phyloP scores from a whole-genome alignment of 805 yeast species.

The Tetrapisispora taiwanensis region DNA sequence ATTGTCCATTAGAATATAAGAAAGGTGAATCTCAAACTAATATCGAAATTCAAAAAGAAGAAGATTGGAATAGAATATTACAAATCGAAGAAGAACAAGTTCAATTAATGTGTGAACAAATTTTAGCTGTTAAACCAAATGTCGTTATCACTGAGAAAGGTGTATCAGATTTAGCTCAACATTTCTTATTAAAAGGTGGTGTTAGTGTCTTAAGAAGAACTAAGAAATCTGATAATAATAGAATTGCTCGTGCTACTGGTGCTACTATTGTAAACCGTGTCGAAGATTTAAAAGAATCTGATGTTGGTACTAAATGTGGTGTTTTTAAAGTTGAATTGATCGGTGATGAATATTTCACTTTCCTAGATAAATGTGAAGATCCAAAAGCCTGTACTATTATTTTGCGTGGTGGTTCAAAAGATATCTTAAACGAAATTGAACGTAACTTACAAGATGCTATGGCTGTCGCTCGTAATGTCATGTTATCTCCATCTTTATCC shows the following conservation, averaged over 20 bases:
- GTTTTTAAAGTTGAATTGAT: conserved; percentile 85
- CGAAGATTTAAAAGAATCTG: conserved; percentile 86
- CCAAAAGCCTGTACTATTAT: conserved; percentile 92
- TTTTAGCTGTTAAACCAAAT: conserved; percentile 80
- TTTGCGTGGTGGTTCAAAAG: conserved; percentile 94
- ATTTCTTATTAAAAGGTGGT: conserved; percentile 85
- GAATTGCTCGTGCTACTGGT: conserved; percentile 95
- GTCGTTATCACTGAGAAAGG: conserved; percentile 97
- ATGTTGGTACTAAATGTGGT: conserved; percentile 84
- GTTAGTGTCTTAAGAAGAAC: conserved; percentile 90
- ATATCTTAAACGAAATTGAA: conserved; percentile 89
- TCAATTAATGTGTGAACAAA: conserved; percentile 71
- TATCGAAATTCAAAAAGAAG: conserved; percentile 91
- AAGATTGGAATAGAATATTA: conserved; percentile 89
- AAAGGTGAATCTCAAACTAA: conserved; percentile 99
- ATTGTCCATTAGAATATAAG: conserved; percentile 95
- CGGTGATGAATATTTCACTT: conserved; percentile 95
- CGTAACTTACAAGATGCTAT: conserved; percentile 96
- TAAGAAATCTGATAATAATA: conserved; percentile 88
- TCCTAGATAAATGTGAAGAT: conserved; percentile 63
- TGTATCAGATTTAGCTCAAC: conserved; percentile 95
- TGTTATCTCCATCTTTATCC: conserved; percentile 85
- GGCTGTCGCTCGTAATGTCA: conserved; percentile 93
- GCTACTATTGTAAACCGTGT: conserved; percentile 94
- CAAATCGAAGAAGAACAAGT: conserved; percentile 98